These are phyloP conservation scores for Trichophyton mentagrophytes DNA, from an alignment of 2,329 filamentous ascomycete genomes.

Conservation along the genomic window DNA sequence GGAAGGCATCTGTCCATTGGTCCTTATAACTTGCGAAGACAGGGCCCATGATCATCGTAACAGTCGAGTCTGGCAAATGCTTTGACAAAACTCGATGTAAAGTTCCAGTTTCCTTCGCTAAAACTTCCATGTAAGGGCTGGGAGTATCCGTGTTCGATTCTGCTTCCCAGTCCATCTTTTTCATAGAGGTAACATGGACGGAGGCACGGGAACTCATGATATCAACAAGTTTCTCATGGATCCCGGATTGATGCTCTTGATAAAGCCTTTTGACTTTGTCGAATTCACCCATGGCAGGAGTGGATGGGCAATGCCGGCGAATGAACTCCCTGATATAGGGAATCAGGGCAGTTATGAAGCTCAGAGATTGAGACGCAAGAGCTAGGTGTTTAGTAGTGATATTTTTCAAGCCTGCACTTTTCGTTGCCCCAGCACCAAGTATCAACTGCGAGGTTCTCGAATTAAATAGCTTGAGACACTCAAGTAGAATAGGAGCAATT, in stretches of 20 bases:
- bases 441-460: slow-evolving; percentile 94
- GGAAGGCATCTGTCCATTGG: slow-evolving; percentile 61
- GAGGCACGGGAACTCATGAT: slow-evolving; percentile 74
- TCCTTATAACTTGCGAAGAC: slow-evolving; percentile 74
- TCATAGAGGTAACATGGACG: slow-evolving; percentile 62
- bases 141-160: slow-evolving; percentile 34
- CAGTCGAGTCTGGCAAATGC: slow-evolving; percentile 62
- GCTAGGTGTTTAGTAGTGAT: slow-evolving; percentile 94
- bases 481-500: slow-evolving; percentile 63
- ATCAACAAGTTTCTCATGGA: slow-evolving; percentile 84
- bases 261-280: slow-evolving; percentile 73
- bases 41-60: slow-evolving; percentile 71
- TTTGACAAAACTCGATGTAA: slow-evolving; percentile 73
- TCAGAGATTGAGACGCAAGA: slow-evolving; percentile 75
- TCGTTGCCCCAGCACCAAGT: slow-evolving; percentile 80
- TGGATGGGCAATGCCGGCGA: slow-evolving; percentile 53
- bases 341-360: slow-evolving; percentile 74
- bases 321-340: slow-evolving; percentile 88
- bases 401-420: slow-evolving; percentile 80
- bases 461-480: slow-evolving; percentile 88
- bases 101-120: slow-evolving; percentile 74
- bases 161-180: slow-evolving; percentile 60
- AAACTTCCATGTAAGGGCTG: slow-evolving; percentile 70
- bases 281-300: slow-evolving; percentile 62
- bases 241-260: slow-evolving; percentile 80